phyloP scores from a whole-genome alignment of 2,329 filamentous ascomycete genomes.

The Sporothrix inflata region DNA sequence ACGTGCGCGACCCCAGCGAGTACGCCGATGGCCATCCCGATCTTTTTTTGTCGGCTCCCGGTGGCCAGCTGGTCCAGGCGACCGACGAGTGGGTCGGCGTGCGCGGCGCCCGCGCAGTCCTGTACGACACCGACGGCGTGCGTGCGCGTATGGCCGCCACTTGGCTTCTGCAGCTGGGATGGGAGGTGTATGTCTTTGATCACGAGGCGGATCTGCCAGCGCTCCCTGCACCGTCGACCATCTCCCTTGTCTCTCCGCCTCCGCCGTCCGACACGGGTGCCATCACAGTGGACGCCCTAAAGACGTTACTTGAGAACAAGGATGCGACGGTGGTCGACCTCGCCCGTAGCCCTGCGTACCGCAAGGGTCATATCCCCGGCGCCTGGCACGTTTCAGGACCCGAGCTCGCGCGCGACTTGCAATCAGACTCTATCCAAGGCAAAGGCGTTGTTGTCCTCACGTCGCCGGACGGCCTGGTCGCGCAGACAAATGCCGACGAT shows the following conservation, averaged over 20 bases:
- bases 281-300: neutral
- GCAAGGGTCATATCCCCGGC: conserved; percentile 24
- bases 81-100: conserved; percentile 28
- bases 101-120: conserved; percentile 14
- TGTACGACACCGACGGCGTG: conserved; percentile 28
- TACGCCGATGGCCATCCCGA: conserved; percentile 11
- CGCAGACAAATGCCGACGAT: neutral
- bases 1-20: conserved; percentile 26
- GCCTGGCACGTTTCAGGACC: conserved; percentile 26
- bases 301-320: neutral
- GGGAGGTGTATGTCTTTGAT: conserved; percentile 25
- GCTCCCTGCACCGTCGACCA: neutral
- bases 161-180: conserved; percentile 25
- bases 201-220: neutral
- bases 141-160: conserved; percentile 23
- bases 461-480: conserved; percentile 22
- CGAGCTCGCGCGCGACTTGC: conserved; percentile 21
- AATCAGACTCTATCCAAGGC: neutral
- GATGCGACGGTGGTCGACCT: conserved; percentile 17
- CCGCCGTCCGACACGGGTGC: neutral
- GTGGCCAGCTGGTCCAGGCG: conserved; percentile 27
- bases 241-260: neutral
- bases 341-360: conserved; percentile 25
- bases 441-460: conserved; percentile 15
- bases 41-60: conserved; percentile 21